A percentile compares a stretch with the other conserved stretches of the same genome.
Evolutionary conservation across 805 yeast species (phyloP).

Genomic region (Saccharomycopsis fibuligera): DNA sequence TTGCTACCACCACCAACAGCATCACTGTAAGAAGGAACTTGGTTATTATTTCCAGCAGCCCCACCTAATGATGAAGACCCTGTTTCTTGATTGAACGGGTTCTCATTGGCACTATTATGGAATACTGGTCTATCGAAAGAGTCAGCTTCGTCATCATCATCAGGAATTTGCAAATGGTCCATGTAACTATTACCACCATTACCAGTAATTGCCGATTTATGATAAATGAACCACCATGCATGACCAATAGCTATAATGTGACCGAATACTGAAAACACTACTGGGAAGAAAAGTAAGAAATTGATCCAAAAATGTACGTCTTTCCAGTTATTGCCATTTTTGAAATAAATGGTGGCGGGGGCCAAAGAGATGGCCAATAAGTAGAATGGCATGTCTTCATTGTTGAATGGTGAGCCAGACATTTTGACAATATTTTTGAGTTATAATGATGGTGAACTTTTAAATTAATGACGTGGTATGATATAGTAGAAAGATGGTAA

Average conservation of each 20-base stretch:
- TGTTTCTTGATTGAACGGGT: background rate
- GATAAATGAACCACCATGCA: slow-evolving; percentile 23
- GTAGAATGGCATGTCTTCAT: slow-evolving; percentile 22
- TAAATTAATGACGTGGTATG: too few species aligned
- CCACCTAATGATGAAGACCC: background rate
- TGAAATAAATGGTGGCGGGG: slow-evolving; percentile 20
- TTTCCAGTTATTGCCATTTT: slow-evolving; percentile 19
- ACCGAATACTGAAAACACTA: slow-evolving; percentile 17
- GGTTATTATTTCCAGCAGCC: background rate
- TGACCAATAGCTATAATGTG: slow-evolving; percentile 21
- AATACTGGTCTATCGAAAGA: background rate
- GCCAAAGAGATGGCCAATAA: slow-evolving; percentile 19
- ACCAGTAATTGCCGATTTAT: slow-evolving; percentile 15
- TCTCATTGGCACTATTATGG: slow-evolving; percentile 2
- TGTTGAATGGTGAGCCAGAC: slow-evolving; percentile 19
- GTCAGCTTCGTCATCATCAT: slow-evolving; percentile 17
- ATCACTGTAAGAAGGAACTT: slow-evolving; percentile 12
- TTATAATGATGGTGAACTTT: too few species aligned
- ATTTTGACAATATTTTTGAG: too few species aligned
- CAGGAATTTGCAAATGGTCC: slow-evolving; percentile 15
- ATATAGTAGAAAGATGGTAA: too few species aligned
- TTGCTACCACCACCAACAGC: slow-evolving; percentile 9
- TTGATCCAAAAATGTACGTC: slow-evolving; percentile 21
- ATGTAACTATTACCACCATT: slow-evolving; percentile 6
- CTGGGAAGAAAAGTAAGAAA: slow-evolving; percentile 18